These are phyloP conservation scores for Penicillium glabrum DNA, from an alignment of 2,329 filamentous ascomycete genomes.

Conservation along the genomic window DNA sequence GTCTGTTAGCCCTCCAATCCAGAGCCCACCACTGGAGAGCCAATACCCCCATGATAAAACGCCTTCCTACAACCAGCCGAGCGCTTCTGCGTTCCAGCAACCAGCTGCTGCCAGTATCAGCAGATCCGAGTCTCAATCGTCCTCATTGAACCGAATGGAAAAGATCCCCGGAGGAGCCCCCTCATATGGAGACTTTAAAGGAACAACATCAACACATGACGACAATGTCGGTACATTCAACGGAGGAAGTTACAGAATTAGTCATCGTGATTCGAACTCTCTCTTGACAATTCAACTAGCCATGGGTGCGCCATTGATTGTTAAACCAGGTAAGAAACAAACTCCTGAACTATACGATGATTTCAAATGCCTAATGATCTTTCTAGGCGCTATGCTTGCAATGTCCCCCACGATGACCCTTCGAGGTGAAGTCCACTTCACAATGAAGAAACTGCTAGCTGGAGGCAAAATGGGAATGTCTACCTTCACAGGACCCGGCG, in stretches of 20 bases:
- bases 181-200: constrained; percentile 59
- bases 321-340: constrained; percentile 65
- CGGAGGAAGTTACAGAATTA: constrained; percentile 89
- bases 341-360: neutral
- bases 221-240: constrained; percentile 98
- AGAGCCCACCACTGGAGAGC: neutral
- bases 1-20: neutral
- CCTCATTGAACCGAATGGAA: constrained; percentile 16
- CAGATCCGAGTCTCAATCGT: constrained; percentile 5
- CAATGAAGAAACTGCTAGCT: constrained; percentile 84
- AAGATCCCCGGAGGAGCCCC: constrained; percentile 46
- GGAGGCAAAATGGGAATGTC: constrained; percentile 78
- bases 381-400: constrained; percentile 78
- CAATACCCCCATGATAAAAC: neutral
- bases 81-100: constrained; percentile 5
- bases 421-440: constrained; percentile 80
- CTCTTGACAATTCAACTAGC: constrained; percentile 87
- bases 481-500: constrained; percentile 83
- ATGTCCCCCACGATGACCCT: constrained; percentile 89
- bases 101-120: neutral
- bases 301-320: constrained; percentile 78
- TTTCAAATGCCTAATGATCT: neutral
- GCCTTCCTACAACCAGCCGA: constrained; percentile 1
- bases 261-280: constrained; percentile 86
- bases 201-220: constrained; percentile 60